Evolutionary conservation across 768 basidiomycete species (phyloP).

Genomic region (Imleria badia): DNA sequence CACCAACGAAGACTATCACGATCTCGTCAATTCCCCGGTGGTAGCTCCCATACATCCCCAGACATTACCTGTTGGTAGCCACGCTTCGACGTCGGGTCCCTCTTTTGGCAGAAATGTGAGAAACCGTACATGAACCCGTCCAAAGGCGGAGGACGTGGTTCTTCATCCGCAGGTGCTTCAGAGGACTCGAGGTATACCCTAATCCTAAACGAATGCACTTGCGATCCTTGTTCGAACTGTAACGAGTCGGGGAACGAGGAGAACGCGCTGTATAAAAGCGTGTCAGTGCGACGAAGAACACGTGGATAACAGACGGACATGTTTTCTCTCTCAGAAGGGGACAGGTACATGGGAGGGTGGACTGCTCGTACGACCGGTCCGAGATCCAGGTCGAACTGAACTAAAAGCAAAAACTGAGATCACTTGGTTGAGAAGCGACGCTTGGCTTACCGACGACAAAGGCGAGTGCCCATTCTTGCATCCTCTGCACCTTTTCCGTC

Average conservation of each 20-base stretch:
- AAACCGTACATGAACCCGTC: slow-evolving; percentile 80
- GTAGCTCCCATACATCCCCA: background rate
- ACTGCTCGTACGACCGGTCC: slow-evolving; percentile 76
- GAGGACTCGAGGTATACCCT: slow-evolving; percentile 44
- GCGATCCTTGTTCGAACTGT: slow-evolving; percentile 80
- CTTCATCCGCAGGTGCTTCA: slow-evolving; percentile 14
- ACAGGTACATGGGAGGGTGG: slow-evolving; percentile 65
- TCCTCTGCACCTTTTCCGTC: slow-evolving; percentile 42
- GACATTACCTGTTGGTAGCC: slow-evolving; percentile 73
- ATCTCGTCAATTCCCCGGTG: slow-evolving; percentile 1
- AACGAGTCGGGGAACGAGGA: slow-evolving; percentile 89
- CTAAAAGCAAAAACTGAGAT: slow-evolving; percentile 35
- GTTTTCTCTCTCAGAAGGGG: slow-evolving; percentile 72
- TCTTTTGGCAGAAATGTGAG: slow-evolving; percentile 71
- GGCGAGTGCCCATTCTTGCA: slow-evolving; percentile 68
- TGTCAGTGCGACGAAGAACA: slow-evolving; percentile 5
- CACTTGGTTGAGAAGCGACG: background rate
- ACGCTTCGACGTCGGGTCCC: slow-evolving; percentile 63
- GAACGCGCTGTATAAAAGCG: slow-evolving; percentile 66
- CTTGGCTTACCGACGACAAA: slow-evolving; percentile 62
- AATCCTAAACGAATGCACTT: slow-evolving; percentile 85
- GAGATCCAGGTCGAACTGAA: slow-evolving; percentile 86
- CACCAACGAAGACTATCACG: slow-evolving; percentile 50
- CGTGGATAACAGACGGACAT: slow-evolving; percentile 47
- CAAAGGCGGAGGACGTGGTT: slow-evolving; percentile 38